phyloP scores from a whole-genome alignment of 2,329 filamentous ascomycete species.

The Calonectria pauciramosa region DNA sequence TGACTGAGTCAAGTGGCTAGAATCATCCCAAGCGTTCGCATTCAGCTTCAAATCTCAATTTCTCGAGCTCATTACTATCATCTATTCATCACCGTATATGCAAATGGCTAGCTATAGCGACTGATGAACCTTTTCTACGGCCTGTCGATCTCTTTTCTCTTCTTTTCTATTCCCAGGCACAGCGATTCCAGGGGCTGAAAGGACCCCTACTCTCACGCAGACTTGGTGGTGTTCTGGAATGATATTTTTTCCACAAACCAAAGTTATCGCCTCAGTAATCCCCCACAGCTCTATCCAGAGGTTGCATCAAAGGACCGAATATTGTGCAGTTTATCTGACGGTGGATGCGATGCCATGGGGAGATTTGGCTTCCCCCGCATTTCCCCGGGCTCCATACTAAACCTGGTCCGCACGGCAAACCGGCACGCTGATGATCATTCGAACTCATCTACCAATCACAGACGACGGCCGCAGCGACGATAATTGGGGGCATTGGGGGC shows the following conservation, averaged over 20 bases:
- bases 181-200: neutral
- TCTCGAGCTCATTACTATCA: neutral
- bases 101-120: neutral
- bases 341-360: neutral
- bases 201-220: neutral
- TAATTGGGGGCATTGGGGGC: neutral
- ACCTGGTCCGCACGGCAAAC: neutral
- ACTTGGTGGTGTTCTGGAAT: neutral
- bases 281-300: neutral
- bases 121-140: no score
- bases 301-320: neutral
- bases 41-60: neutral
- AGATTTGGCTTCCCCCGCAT: neutral
- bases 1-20: neutral
- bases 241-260: neutral
- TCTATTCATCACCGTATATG: no score
- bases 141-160: no score
- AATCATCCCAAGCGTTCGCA: neutral
- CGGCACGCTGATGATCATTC: neutral
- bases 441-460: neutral
- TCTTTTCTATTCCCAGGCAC: no score
- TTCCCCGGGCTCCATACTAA: neutral
- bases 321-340: neutral
- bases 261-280: neutral
- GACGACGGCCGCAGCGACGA: neutral